phyloP scores from a whole-genome alignment of 164 flowering plant genomes.

The Kingdonia uniflora region DNA sequence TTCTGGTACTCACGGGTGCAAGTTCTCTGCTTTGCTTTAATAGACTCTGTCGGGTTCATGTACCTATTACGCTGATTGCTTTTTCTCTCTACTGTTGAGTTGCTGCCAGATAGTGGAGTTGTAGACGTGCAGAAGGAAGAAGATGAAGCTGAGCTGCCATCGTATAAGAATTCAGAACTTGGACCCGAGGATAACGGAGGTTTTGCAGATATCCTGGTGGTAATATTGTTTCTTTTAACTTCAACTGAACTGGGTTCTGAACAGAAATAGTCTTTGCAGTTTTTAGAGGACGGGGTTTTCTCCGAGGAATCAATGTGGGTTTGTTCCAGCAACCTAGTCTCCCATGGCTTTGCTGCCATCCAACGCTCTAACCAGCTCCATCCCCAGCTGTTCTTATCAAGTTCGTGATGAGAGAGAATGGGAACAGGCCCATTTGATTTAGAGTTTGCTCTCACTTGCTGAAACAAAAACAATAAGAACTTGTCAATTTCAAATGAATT shows the following conservation, averaged over 20 bases:
- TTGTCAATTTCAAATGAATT: too few relatives aligned
- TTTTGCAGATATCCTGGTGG: slow-evolving; percentile 69
- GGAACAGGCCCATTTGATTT: slow-evolving; percentile 19
- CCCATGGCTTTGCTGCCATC: slow-evolving; percentile 99
- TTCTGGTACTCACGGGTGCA: slow-evolving; percentile 53
- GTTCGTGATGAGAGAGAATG: slow-evolving; percentile 31
- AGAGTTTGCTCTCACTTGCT: slow-evolving; percentile 60
- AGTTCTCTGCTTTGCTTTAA: slow-evolving; percentile 63
- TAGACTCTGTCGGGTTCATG: slow-evolving; percentile 72
- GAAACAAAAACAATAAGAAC: slow-evolving; percentile 12
- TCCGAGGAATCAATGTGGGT: slow-evolving; percentile 22
- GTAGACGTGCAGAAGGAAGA: slow-evolving; percentile 62
- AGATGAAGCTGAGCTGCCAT: slow-evolving; percentile 73
- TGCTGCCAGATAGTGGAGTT: slow-evolving; percentile 63
- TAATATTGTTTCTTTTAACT: slow-evolving; percentile 59
- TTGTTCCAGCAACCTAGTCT: slow-evolving; percentile 75
- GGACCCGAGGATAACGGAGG: slow-evolving; percentile 65
- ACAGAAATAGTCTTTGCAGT: slow-evolving; percentile 16
- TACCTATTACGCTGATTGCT: slow-evolving; percentile 39
- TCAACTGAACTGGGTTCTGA: slow-evolving; percentile 41
- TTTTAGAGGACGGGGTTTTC: slow-evolving; percentile 35
- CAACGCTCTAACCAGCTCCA: slow-evolving; percentile 99
- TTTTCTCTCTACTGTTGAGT: slow-evolving; percentile 29
- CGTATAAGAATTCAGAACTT: slow-evolving; percentile 57
- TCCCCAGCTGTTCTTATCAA: slow-evolving; percentile 69